Conservation (phyloP, 805 yeast genomes). For the Candida alai region DNA sequence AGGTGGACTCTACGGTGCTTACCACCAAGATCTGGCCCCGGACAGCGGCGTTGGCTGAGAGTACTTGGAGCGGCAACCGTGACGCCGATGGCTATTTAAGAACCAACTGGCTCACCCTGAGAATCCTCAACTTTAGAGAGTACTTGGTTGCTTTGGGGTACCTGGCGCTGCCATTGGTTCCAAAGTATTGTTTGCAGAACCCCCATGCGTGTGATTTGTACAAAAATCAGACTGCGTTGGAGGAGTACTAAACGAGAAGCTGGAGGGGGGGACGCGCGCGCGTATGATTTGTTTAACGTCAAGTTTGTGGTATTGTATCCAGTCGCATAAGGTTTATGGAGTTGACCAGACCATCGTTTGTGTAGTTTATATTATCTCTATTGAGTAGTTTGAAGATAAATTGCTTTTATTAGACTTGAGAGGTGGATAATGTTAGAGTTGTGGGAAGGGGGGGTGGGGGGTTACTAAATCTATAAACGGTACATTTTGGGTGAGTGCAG, state of each 20-base stretch:
- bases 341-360: too few species aligned
- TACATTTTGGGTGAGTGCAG: too few species aligned
- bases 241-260: constrained; percentile 3
- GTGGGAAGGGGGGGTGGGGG: too few species aligned
- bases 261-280: too few species aligned
- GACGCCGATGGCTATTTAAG: constrained; percentile 24
- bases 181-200: constrained; percentile 30
- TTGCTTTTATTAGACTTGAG: too few species aligned
- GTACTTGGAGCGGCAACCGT: constrained; percentile 39
- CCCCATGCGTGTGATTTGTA: constrained; percentile 37
- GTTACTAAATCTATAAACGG: too few species aligned
- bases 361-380: too few species aligned
- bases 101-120: constrained; percentile 25
- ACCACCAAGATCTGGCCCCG: constrained; percentile 37
- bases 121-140: constrained; percentile 38
- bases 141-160: constrained; percentile 33
- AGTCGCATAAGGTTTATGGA: too few species aligned
- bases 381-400: too few species aligned
- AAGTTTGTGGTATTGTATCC: too few species aligned
- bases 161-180: constrained; percentile 31
- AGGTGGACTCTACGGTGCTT: constrained; percentile 27
- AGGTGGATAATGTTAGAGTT: too few species aligned
- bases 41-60: constrained; percentile 39
- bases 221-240: constrained; percentile 9
- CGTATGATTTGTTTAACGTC: too few species aligned